phyloP scores from a whole-genome alignment of 345 rosid species.

The Eucalyptus erythrocorys region DNA sequence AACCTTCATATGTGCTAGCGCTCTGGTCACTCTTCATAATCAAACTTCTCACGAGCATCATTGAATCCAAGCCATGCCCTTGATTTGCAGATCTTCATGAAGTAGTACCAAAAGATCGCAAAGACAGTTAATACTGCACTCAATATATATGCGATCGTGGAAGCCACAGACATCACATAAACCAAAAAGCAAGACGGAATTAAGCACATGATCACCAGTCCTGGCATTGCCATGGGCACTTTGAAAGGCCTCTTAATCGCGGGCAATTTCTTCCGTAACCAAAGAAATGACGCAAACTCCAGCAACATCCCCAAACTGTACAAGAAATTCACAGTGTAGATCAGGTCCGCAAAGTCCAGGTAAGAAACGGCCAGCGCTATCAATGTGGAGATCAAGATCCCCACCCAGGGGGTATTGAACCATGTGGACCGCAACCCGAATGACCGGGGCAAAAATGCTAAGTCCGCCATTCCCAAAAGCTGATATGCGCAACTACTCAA shows the following conservation, averaged over 20 bases:
- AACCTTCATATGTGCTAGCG: not conserved
- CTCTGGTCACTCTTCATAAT: not conserved
- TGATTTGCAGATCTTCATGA: conserved; percentile 24
- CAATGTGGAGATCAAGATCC: conserved; percentile 25
- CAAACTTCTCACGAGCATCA: not conserved
- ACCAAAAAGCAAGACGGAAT: conserved; percentile 39
- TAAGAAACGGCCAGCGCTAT: conserved; percentile 29
- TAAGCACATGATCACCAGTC: conserved; percentile 35
- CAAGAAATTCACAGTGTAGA: conserved; percentile 36
- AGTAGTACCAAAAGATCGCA: conserved; percentile 30
- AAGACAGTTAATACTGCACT: conserved; percentile 35
- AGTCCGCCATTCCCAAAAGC: conserved; percentile 50
- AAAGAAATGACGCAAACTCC: conserved; percentile 40
- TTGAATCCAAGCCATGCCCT: conserved; percentile 16
- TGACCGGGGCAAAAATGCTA: conserved; percentile 30
- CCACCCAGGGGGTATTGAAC: conserved; percentile 44
- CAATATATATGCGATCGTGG: conserved; percentile 21
- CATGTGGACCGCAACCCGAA: conserved; percentile 20
- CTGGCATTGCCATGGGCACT: conserved; percentile 22
- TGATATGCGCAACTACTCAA: conserved; percentile 66
- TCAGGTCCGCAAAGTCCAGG: conserved; percentile 24
- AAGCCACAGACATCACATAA: conserved; percentile 26
- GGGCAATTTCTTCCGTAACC: conserved; percentile 32
- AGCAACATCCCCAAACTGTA: conserved; percentile 44
- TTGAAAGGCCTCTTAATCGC: conserved; percentile 23